Base-by-base conservation (phyloP, 2,329 filamentous ascomycete genomes). In the Aschersonia sp. region DNA sequence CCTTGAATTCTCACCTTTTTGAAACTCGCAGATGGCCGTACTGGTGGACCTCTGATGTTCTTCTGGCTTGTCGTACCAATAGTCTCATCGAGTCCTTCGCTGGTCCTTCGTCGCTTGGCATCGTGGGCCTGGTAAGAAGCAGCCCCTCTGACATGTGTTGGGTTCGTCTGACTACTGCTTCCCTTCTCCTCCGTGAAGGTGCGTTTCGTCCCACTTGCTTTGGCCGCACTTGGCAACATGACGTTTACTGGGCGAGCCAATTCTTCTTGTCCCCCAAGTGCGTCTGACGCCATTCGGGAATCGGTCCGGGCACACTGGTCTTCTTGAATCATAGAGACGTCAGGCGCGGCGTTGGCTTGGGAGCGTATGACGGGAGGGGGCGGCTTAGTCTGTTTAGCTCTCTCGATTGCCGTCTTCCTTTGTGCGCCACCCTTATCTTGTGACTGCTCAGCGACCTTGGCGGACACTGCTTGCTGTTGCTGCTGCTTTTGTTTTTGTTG, bases 21-120 rank as follows among this genome's bases (percentile, higher is more conserved):
- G 56, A 73, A 68, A 37, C 69, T 72, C 45, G 74, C 81, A 2
- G 87, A 94, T 51, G 88, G 87, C 49, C 89, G 80, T 54, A 94
- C 87, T 5, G 88, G 87, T 46, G 87, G 86, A 11, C 83, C 85
- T 68, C 89, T 92, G 56, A 89, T 73, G 49, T 68, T 72, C 30
- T 65, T 67, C 43, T 78, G 72, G 41, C 77, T 73, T 48, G 78
- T 72, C 58, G 72, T 71, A 44, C 77, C 73, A 42, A 72, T 66
- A 47, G 81, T 78, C 48, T 82, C 76, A 52, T 86, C 80, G 51
- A 78, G 74, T 49, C 80, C 76, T 46, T 90, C 84, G 41, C 83
- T 80, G 46, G 83, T 92, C 59, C 83, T 83, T 54, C 87, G 77
- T 49, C 88, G 78, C 69, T 95, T 95, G 29, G 76, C 72, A 46